These are phyloP conservation scores for Ogataea nitratoaversa DNA, from an alignment of 805 yeast genomes.

Conservation along the genomic window DNA sequence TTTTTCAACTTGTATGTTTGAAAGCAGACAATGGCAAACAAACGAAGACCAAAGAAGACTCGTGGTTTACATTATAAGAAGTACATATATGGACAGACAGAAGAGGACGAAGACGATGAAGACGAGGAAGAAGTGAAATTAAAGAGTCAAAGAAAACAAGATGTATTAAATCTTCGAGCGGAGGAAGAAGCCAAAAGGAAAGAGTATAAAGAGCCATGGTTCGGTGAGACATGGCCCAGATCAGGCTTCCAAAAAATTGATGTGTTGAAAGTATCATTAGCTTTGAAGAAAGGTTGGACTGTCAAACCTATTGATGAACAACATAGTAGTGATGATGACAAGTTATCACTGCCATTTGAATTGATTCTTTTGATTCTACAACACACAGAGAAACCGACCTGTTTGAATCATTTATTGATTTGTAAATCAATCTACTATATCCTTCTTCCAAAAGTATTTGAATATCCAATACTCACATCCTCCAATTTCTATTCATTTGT, in stretches of 20 bases:
- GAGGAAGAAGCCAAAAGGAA: slow-evolving; percentile 1
- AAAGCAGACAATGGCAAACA: slow-evolving; percentile 64
- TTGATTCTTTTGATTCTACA: slow-evolving; percentile 38
- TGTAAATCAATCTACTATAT: slow-evolving; percentile 56
- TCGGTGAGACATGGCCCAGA: slow-evolving; percentile 40
- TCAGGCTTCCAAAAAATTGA: slow-evolving; percentile 50
- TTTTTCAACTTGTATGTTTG: no score
- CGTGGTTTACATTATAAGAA: slow-evolving; percentile 70
- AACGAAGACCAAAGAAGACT: slow-evolving; percentile 77
- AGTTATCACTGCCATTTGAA: slow-evolving; percentile 44
- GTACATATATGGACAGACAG: slow-evolving; percentile 53
- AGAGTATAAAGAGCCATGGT: slow-evolving; percentile 11
- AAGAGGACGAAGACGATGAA: slow-evolving; percentile 21
- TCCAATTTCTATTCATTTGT: slow-evolving; percentile 71
- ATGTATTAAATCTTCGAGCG: background rate
- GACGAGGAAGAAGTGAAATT: slow-evolving; percentile 22
- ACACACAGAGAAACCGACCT: slow-evolving; percentile 30
- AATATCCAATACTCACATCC: slow-evolving; percentile 57
- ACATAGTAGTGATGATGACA: slow-evolving; percentile 7
- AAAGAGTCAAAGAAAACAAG: background rate
- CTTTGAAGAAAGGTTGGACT: slow-evolving; percentile 21
- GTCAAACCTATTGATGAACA: slow-evolving; percentile 21
- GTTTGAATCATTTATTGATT: slow-evolving; percentile 53
- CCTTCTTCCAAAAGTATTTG: slow-evolving; percentile 63
- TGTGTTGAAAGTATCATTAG: slow-evolving; percentile 33